phyloP scores from a whole-genome alignment of 1,139 yeast species.

The Protomyces inouyei region DNA sequence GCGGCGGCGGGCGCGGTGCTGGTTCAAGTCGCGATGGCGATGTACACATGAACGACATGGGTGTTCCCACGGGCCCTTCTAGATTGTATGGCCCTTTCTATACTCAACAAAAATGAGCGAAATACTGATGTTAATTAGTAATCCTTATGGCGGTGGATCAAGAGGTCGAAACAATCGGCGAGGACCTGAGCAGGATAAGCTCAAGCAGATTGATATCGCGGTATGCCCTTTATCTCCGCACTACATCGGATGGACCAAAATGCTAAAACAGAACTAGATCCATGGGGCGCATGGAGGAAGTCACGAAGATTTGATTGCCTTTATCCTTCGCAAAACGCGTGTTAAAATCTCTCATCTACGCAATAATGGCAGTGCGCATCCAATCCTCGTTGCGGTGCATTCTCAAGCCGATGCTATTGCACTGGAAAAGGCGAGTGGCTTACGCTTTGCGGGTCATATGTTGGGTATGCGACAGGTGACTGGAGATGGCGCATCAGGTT shows the following conservation, averaged over 20 bases:
- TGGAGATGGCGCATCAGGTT: constrained; percentile 24
- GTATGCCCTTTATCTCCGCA: neutral
- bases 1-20: constrained; percentile 24
- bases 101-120: neutral
- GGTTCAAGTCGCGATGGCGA: constrained; percentile 20
- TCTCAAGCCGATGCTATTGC: constrained; percentile 17
- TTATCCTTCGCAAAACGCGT: constrained; percentile 24
- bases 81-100: constrained; percentile 14
- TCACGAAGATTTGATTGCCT: constrained; percentile 22
- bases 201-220: constrained; percentile 15
- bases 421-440: constrained; percentile 45
- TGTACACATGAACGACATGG: constrained; percentile 25
- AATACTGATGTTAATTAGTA: neutral
- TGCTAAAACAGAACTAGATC: neutral
- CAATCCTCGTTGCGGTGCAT: constrained; percentile 9
- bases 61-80: constrained; percentile 1
- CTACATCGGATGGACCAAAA: neutral
- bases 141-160: constrained; percentile 23
- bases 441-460: constrained; percentile 70
- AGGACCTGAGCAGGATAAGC: neutral
- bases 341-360: constrained; percentile 8
- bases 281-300: constrained; percentile 27
- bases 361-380: constrained; percentile 6
- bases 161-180: constrained; percentile 11
- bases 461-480: constrained; percentile 39